These are phyloP conservation scores for Metarhizium anisopliae DNA, from an alignment of 2,329 filamentous ascomycete species.

Conservation along the genomic window DNA sequence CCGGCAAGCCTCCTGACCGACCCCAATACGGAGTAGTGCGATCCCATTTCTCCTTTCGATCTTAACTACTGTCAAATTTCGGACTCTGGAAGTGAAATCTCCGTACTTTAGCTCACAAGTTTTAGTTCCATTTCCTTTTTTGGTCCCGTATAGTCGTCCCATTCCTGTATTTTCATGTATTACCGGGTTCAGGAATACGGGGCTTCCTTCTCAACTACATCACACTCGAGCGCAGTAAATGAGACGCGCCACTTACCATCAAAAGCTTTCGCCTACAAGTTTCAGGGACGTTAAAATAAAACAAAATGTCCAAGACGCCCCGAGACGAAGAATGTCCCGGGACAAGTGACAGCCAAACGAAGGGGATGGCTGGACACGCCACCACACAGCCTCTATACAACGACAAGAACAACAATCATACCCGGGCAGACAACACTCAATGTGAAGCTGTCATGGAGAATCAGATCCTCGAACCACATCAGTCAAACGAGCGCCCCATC, in stretches of 20 bases:
- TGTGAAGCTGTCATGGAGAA: not conserved
- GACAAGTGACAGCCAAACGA: not conserved
- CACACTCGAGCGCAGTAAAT: no score
- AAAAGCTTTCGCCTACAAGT: not conserved
- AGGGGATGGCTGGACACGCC: not conserved
- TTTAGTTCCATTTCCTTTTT: no score
- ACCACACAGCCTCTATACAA: not conserved
- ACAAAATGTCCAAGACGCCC: not conserved
- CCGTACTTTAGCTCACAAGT: not conserved
- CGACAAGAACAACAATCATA: not conserved
- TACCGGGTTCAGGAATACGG: no score
- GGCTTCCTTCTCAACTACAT: no score
- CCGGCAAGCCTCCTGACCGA: not conserved
- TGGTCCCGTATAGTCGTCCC: no score
- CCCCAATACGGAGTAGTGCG: no score
- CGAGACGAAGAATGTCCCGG: not conserved
- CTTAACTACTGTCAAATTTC: no score
- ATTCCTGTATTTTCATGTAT: no score
- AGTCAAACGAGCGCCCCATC: constrained; percentile 3
- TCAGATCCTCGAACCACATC: not conserved
- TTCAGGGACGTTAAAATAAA: no score
- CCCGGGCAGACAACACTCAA: not conserved
- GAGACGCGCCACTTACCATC: not conserved
- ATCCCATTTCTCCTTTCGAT: not conserved
- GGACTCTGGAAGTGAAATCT: not conserved